phyloP scores from a whole-genome alignment of 768 basidiomycete species.

The Boletus subcaerulescens region DNA sequence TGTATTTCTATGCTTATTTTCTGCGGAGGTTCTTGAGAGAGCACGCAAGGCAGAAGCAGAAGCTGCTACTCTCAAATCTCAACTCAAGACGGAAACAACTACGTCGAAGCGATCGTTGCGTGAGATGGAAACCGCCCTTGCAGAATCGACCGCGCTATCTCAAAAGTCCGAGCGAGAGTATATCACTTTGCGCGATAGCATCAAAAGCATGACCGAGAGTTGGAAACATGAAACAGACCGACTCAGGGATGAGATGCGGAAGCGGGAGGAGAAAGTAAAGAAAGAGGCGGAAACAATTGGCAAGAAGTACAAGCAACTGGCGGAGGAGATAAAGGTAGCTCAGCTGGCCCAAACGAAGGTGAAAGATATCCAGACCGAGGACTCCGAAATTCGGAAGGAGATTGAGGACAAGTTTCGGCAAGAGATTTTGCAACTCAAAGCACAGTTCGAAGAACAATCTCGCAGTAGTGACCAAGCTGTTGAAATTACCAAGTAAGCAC shows the following conservation, averaged over 20 bases:
- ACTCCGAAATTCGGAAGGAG: constrained; percentile 47
- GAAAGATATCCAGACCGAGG: constrained; percentile 48
- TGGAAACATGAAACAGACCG: constrained; percentile 74
- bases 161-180: constrained; percentile 86
- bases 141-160: constrained; percentile 73
- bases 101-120: constrained; percentile 72
- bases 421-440: constrained; percentile 53
- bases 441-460: constrained; percentile 50
- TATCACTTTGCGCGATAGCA: constrained; percentile 68
- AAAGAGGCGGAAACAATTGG: constrained; percentile 66
- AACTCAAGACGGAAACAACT: constrained; percentile 70
- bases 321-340: constrained; percentile 60
- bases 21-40: constrained; percentile 65
- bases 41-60: constrained; percentile 86
- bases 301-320: constrained; percentile 63
- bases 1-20: neutral
- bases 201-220: constrained; percentile 67
- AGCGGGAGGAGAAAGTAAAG: constrained; percentile 66
- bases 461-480: constrained; percentile 55
- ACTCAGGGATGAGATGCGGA: constrained; percentile 70
- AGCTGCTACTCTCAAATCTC: constrained; percentile 60
- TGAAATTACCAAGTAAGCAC: constrained; percentile 58
- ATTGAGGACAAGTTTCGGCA: constrained; percentile 60
- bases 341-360: constrained; percentile 46
- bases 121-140: constrained; percentile 74